phyloP scores from a whole-genome alignment of 306 rosid genomes.

The barrel medic (Medicago truncatula) region MtrunA17r5.0-ANR NC_053049.1:38129501-38130000 shows the following conservation, averaged over 20 bases:
- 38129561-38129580: slow-evolving; percentile 81
- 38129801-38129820: slow-evolving; percentile 11
- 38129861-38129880: not conserved
- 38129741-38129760: not conserved
- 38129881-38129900: not conserved
- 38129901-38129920: too few species aligned
- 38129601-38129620: slow-evolving; percentile 77
- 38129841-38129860: not conserved
- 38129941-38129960: too few species aligned
- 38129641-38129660: slow-evolving; percentile 69
- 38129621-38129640: slow-evolving; percentile 88
- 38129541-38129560: not conserved
- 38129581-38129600: slow-evolving; percentile 81
- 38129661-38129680: slow-evolving; percentile 97
- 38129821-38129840: not conserved
- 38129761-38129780: slow-evolving; percentile 21
- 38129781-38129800: not conserved
- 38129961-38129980: too few species aligned
- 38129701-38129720: slow-evolving; percentile 8
- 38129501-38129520: not conserved
- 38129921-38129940: too few species aligned
- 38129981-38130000: too few species aligned
- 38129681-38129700: slow-evolving; percentile 17
- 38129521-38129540: slow-evolving; percentile 37
- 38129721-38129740: not conserved